Base-by-base conservation (phyloP, 2,329 filamentous ascomycete species). In the Trichoderma polysporum region DNA sequence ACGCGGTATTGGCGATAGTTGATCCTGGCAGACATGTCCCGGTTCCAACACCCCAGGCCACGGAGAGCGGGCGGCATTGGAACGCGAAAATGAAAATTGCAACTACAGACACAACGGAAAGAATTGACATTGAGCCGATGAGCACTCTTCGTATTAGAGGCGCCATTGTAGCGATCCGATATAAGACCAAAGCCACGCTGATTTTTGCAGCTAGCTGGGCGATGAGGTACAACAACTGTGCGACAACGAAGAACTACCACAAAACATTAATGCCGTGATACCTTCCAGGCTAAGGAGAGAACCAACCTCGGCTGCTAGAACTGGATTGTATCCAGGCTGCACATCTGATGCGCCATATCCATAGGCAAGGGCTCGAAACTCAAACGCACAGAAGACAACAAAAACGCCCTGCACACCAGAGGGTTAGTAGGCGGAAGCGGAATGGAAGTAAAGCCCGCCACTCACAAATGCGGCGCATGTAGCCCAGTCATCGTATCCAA, bases 401-500 rank as follows among this genome's bases (percentile, higher is more conserved):
- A 60, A 60, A 6, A 60, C 41, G 29, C 41, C 25, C 19, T 60
- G 39, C n/a, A 59, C 31, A 33, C 12, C 29, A n/a, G 27, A 49
- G 29, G 6, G 19, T 49, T 22, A 60, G 22, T 35, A 49, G 13
- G 13, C 57, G 2, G 57, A 10, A 41, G 4, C 29, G 41, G 57
- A n/a, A 33, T 17, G 31, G 31, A 37, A 10, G 12, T 35, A 49
- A 60, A 49, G 57, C 37, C 56, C 56, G 54, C 27, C 12, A 22
- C 56, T 59, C 56, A 59, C 56, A 33, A 47, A 59, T 17, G 56
- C 56, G 9, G 47, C 39, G n/a, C 56, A 47, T 47, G 37, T 59
- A 19, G 56, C 56, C 56, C 56, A 59, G 15, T 60, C 57, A 25
- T 60, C 57, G 31, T 60, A 60, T n/a, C 57, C 57, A n/a, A 60